Base-by-base conservation (phyloP, 176 grass and related monocot species). In the Carex parvula region DNA sequence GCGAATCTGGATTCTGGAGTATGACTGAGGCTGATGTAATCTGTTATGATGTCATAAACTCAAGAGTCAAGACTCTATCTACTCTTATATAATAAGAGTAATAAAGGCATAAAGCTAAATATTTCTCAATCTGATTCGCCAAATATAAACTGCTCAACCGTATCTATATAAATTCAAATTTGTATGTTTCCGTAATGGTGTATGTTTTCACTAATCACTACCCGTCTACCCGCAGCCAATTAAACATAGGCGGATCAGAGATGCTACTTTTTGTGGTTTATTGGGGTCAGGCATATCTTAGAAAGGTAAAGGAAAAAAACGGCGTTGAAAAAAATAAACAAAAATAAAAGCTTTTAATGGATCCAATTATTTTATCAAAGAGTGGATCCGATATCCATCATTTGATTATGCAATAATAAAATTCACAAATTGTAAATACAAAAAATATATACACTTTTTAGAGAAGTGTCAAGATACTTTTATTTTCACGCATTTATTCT, bases 91-190 rank as follows among this genome's bases (percentile, higher is more conserved):
- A 76, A 15, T 17, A 55, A 55, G 24, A 18, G 70, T 65, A 76
- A 15, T 17, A 55, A 55, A 50, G 39, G 70, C 5, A 13, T 26
- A 74, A 26, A 12, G 44, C 70, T 41, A 52, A 74, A 26, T 50
- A 74, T 74, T 20, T 74, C 69, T 71, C 67, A 72, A 72, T n/a
- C 39, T 12, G 39, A 73, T 66, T 18, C 26, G 30, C 6, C 10
- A 15, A 70, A 42, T 70, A 70, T 70, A 70, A 41, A 72, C 22
- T n/a, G n/a, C n/a, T n/a, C n/a, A n/a, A n/a, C n/a, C n/a, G n/a
- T n/a, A n/a, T n/a, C n/a, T n/a, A n/a, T n/a, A n/a, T n/a, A n/a
- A n/a, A n/a, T n/a, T 18, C 15, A 69, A 69, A 69, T 11, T 69
- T 18, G 5, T 69, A 18, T 37, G 30, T 39, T 69, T 69, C 65